Evolutionary conservation across 2,329 filamentous ascomycete species (phyloP).

Genomic region (Aspergillus transmontanensis): DNA sequence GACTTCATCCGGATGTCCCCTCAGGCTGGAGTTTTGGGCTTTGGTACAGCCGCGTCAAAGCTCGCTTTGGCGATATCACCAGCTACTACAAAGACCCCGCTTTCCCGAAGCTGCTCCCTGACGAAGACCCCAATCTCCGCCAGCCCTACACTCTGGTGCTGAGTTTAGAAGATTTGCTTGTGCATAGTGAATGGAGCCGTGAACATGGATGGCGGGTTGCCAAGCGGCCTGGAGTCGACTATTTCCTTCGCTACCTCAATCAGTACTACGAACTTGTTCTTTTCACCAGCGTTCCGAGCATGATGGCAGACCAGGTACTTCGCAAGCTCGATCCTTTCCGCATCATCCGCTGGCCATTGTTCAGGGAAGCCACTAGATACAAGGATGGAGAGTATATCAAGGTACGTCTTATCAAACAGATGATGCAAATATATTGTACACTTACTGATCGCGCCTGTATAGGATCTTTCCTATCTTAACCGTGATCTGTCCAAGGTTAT

Average conservation of each 20-base stretch:
- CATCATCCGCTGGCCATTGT: slow-evolving; percentile 93
- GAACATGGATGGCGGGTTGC: slow-evolving; percentile 95
- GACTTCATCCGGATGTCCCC: slow-evolving; percentile 69
- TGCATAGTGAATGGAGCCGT: slow-evolving; percentile 92
- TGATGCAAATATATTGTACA: background rate
- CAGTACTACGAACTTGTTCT: slow-evolving; percentile 98
- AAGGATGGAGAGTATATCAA: slow-evolving; percentile 96
- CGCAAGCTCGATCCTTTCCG: slow-evolving; percentile 94
- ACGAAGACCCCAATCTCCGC: slow-evolving; percentile 71
- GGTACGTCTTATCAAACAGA: slow-evolving; percentile 55
- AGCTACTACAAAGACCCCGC: slow-evolving; percentile 96
- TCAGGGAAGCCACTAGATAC: slow-evolving; percentile 95
- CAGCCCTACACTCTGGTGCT: slow-evolving; percentile 91
- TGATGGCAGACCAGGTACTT: slow-evolving; percentile 82
- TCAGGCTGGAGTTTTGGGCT: slow-evolving; percentile 75
- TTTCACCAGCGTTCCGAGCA: slow-evolving; percentile 85
- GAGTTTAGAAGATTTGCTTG: slow-evolving; percentile 87
- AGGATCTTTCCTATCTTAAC: slow-evolving; percentile 98
- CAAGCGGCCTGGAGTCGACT: slow-evolving; percentile 93
- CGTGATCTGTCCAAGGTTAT: slow-evolving; percentile 94
- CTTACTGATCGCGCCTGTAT: slow-evolving; percentile 2
- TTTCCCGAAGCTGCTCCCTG: slow-evolving; percentile 86
- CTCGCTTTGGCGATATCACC: slow-evolving; percentile 73
- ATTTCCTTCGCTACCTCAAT: slow-evolving; percentile 94
- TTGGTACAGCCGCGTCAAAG: slow-evolving; percentile 79